These are phyloP conservation scores for Suzukiozyma palmioleophila DNA, from an alignment of 1,139 yeast genomes.

Conservation along the genomic window DNA sequence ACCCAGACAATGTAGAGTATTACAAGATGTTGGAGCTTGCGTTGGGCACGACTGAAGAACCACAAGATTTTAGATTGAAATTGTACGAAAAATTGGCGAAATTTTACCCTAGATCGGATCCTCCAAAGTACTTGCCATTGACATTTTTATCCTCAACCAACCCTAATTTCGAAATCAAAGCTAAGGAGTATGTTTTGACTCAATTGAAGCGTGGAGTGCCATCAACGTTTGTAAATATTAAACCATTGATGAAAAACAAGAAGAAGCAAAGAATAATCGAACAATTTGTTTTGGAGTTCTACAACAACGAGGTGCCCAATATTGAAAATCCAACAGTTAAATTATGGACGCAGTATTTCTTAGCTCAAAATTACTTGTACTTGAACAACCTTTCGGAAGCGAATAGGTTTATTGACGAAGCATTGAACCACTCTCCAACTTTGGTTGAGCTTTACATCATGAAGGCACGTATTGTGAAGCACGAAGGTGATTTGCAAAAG, in stretches of 20 bases:
- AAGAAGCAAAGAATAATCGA: slow-evolving; percentile 49
- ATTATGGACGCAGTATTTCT: slow-evolving; percentile 76
- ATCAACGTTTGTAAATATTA: slow-evolving; percentile 80
- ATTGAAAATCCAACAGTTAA: slow-evolving; percentile 45
- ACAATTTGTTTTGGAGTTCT: slow-evolving; percentile 49
- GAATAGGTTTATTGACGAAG: slow-evolving; percentile 51
- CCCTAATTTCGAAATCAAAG: slow-evolving; percentile 41
- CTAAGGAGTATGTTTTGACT: slow-evolving; percentile 47
- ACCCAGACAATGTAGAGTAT: slow-evolving; percentile 74
- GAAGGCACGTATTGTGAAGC: slow-evolving; percentile 79
- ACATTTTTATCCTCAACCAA: slow-evolving; percentile 59
- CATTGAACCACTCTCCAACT: slow-evolving; percentile 74
- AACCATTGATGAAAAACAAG: slow-evolving; percentile 63
- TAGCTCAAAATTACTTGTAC: slow-evolving; percentile 68
- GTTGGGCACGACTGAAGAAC: slow-evolving; percentile 39
- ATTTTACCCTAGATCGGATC: slow-evolving; percentile 82
- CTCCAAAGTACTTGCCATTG: slow-evolving; percentile 74
- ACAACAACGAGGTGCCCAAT: slow-evolving; percentile 22
- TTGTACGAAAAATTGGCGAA: slow-evolving; percentile 60
- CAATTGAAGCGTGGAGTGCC: slow-evolving; percentile 84
- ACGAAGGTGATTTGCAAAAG: slow-evolving; percentile 50
- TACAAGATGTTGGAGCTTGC: slow-evolving; percentile 64
- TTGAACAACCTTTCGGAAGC: slow-evolving; percentile 52
- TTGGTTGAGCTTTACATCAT: slow-evolving; percentile 76
- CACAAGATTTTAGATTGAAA: slow-evolving; percentile 39